Evolutionary conservation across 352 stramenopile species (phyloP).

Genomic region (Pythium periplocum): DNA sequence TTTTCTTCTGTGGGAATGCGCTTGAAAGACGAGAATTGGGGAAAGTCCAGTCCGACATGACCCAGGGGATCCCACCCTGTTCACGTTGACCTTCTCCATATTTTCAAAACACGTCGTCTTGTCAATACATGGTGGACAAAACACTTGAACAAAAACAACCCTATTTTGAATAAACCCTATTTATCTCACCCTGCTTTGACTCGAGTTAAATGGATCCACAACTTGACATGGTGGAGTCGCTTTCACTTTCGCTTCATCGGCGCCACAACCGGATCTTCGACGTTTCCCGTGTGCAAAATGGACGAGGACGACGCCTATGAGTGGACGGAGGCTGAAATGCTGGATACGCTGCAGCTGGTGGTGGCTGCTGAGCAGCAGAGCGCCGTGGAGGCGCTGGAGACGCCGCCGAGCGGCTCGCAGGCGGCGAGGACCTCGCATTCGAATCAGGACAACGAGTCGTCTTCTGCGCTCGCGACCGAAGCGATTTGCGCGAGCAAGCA

Average conservation of each 20-base stretch:
- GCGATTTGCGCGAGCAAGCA: neutral
- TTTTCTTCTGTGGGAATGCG: no score
- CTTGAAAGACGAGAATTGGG: no score
- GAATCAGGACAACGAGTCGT: neutral
- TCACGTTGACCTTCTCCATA: no score
- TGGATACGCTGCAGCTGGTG: constrained; percentile 20
- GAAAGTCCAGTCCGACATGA: no score
- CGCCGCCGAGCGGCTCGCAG: neutral
- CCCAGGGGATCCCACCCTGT: no score
- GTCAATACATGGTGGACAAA: no score
- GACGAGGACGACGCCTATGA: constrained; percentile 11
- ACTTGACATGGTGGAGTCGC: no score
- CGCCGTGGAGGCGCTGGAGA: neutral
- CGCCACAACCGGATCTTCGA: no score
- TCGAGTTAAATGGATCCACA: no score
- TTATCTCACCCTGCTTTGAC: neutral
- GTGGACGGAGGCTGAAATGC: constrained; percentile 18
- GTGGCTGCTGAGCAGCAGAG: constrained; percentile 9
- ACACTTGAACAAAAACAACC: no score
- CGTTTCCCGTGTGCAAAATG: neutral
- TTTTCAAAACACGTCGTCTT: no score
- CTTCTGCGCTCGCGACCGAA: neutral
- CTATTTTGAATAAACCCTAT: neutral
- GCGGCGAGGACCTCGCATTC: neutral
- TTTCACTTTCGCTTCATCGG: no score